Base-by-base conservation (phyloP, 176 grass and related monocot genomes). In the Rhynchospora breviuscula region DNA sequence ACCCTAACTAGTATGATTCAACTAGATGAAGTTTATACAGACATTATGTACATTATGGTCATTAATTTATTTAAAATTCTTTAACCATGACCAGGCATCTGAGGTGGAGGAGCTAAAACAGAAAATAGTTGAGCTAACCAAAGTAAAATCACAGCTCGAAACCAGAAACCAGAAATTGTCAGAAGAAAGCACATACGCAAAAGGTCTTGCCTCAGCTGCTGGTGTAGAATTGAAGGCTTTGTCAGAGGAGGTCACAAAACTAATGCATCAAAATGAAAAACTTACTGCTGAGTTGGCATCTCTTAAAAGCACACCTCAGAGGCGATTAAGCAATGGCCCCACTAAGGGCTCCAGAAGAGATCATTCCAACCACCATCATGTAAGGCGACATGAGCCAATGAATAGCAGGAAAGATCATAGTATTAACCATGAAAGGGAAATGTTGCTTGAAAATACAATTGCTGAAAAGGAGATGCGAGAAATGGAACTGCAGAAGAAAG, bases 231-330 rank as follows among this genome's bases (percentile, higher is more conserved):
- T 99, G 86, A 99, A 99, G 74, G 97, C 93, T 0, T 84, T 99
- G 35, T 99, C 97, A 19, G 97, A 99, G 90, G 97, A 99, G 91
- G 93, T 99, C 47, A 96, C 91, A 56, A 99, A 99, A 87, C 91
- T 99, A 65, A 99, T 99, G 97, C 93, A 92, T 88, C 97, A 99
- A 57, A 99, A 99, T 84, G 97, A 99, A 87, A 96, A 88, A 86
- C 86, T 99, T 82, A 87, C 83, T 10, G 70, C 81, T 76, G 97
- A 99, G 60, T 85, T 99, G 85, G 84, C 90, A 35, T 93, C 89
- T 0, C 12, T 85, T 62, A 96, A 84, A 88, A 96, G 84, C 73
- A 85, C 93, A 44, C 87, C 87, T 86, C 96, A 92, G 44, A 88
- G 91, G n/a, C 92, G 93, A 82, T 65, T 40, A 76, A 89, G 65